Evolutionary conservation across 2,329 filamentous ascomycete genomes (phyloP).

Genomic region (Xylaria multiplex): DNA sequence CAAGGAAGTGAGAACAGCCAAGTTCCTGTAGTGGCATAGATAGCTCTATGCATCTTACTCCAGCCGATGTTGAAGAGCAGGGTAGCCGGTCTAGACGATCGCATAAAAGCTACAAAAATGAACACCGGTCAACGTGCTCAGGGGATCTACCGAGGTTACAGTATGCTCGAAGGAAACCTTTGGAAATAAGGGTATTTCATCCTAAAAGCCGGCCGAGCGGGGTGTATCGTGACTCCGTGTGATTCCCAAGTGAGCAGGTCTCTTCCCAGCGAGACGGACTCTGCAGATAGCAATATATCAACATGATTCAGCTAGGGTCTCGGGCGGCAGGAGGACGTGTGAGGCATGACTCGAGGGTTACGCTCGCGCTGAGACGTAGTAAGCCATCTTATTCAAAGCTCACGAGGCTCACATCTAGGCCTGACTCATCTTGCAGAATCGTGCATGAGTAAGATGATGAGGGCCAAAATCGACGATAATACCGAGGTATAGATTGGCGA

Average conservation of each 20-base stretch:
- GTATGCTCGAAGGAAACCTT: neutral
- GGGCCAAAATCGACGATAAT: neutral
- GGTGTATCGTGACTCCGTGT: neutral
- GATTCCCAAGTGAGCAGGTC: neutral
- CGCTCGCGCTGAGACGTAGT: neutral
- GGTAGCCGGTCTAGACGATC: neutral
- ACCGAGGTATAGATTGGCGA: constrained; percentile 1
- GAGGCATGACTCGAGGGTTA: neutral
- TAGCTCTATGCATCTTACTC: neutral
- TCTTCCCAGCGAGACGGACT: neutral
- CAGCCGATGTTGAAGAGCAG: too few species aligned
- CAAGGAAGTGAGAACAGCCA: neutral
- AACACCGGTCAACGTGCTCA: neutral
- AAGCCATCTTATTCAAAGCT: neutral
- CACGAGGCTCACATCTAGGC: neutral
- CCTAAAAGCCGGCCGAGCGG: neutral
- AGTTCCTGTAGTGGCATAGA: neutral
- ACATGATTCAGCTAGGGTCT: neutral
- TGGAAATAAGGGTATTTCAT: neutral
- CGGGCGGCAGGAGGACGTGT: neutral
- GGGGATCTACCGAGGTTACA: neutral
- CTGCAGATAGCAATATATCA: neutral
- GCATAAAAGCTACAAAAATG: neutral
- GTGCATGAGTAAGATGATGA: neutral
- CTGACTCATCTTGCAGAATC: neutral